Percentiles rank a stretch among this genome's conserved stretches.
Evolutionary conservation across 2,329 filamentous ascomycete species (phyloP).

Genomic region (Colletotrichum endophyticum): DNA sequence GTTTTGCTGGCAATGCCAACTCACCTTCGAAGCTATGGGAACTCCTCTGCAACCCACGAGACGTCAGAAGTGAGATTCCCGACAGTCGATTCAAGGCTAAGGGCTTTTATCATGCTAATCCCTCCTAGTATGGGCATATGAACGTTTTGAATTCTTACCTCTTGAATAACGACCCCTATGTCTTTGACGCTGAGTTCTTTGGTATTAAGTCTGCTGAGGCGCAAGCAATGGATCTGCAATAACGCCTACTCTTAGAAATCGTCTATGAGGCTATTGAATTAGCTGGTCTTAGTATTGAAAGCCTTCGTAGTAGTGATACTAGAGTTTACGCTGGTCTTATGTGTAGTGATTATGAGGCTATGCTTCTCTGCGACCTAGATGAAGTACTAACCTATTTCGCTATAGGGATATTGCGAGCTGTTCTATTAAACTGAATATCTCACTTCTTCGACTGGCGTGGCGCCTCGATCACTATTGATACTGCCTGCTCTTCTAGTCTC

Average conservation of each 20-base stretch:
- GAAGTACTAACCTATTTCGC: background rate
- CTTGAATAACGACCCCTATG: slow-evolving; percentile 21
- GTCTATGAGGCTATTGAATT: slow-evolving; percentile 36
- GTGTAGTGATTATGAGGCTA: background rate
- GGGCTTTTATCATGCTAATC: background rate
- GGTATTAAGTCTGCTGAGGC: slow-evolving; percentile 29
- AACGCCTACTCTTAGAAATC: slow-evolving; percentile 34
- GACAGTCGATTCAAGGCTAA: background rate
- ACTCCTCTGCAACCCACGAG: background rate
- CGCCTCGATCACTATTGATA: slow-evolving; percentile 46
- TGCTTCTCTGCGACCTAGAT: background rate
- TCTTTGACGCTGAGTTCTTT: slow-evolving; percentile 34
- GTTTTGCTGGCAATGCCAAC: background rate
- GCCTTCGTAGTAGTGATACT: background rate
- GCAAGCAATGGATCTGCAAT: slow-evolving; percentile 35
- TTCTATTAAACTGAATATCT: slow-evolving; percentile 43
- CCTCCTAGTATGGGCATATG: slow-evolving; percentile 22
- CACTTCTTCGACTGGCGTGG: slow-evolving; percentile 45
- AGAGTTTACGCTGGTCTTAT: background rate
- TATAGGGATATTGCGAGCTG: slow-evolving; percentile 31
- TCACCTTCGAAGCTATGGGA: slow-evolving; percentile 11
- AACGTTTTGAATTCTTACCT: slow-evolving; percentile 26
- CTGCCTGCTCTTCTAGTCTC: slow-evolving; percentile 47
- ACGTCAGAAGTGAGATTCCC: background rate
- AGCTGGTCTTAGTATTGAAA: slow-evolving; percentile 15